Evolutionary conservation across 2,329 filamentous ascomycete species (phyloP), one percentile per base, ranked within the genome.

Genomic region (Nothomitra cinnamomea): DNA sequence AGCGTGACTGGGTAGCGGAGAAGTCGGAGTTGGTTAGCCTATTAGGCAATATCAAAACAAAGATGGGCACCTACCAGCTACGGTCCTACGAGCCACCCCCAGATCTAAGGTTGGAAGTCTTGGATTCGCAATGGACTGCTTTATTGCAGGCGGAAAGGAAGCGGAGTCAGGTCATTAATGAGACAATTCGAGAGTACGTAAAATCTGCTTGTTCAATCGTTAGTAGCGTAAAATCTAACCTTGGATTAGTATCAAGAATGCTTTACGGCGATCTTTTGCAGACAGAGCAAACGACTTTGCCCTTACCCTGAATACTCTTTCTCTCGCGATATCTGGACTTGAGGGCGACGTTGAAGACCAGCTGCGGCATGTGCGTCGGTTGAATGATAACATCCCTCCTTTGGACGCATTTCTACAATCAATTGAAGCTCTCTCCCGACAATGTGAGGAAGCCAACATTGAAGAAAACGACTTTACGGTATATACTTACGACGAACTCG

Each of bases 391-490:
- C 62, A 73, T 98, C 12, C 78, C 86, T 7, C 90, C 90, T 2
- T 75, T 98, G n/a, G 88, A 95, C 61, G 79, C 85, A 56, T 98
- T 94, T 65, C 76, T 98, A 41, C 82, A 87, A 58, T 85, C 87
- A 58, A 95, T 98, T 63, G 85, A 81, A 13, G 80, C 79, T 10
- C 77, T 96, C 49, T 89, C 95, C 63, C 79, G 80, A 58, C 87
- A 95, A 69, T 98, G 92, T 65, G 78, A 83, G 56, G 90, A 96
- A 71, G 92, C 92, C 57, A 96, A 98, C 66, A 95, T 98, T 58
- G 92, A 98, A 68, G 92, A 98, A 64, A 98, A 98, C 67, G 92
- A 98, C 71, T 96, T 92, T 67, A 98, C 92, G n/a, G 96, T 90
- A 7, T 96, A 96, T 69, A 95, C 90, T 8, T 92, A 96, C 66